Percentiles rank a stretch among this genome's conserved stretches.
These are phyloP conservation scores for Rhynchosporium secalis DNA, from an alignment of 2,329 filamentous ascomycete species.

Conservation along the genomic window DNA sequence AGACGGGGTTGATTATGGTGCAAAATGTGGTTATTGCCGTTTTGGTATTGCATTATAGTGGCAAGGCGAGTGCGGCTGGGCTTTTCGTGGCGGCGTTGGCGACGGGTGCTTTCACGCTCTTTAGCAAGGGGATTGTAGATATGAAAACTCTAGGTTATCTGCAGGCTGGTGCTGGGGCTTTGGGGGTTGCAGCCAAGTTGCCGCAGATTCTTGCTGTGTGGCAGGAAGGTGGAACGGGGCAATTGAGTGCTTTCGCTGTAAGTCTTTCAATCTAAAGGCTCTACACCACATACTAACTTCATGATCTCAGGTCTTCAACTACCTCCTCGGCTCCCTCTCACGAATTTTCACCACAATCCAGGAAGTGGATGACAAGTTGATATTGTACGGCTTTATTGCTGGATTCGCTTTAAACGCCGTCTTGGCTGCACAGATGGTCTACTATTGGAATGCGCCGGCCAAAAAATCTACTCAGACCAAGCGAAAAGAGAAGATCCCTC, in stretches of 20 bases:
- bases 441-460: slow-evolving; percentile 84
- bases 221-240: slow-evolving; percentile 83
- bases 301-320: slow-evolving; percentile 83
- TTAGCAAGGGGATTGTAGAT: slow-evolving; percentile 66
- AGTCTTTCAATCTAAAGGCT: slow-evolving; percentile 39
- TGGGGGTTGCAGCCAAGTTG: slow-evolving; percentile 87
- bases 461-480: slow-evolving; percentile 49
- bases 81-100: slow-evolving; percentile 78
- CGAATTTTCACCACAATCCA: slow-evolving; percentile 98
- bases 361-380: slow-evolving; percentile 95
- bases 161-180: slow-evolving; percentile 78
- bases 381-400: slow-evolving; percentile 90
- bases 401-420: slow-evolving; percentile 89
- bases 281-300: neutral
- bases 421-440: slow-evolving; percentile 86
- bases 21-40: slow-evolving; percentile 91
- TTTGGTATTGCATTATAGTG: slow-evolving; percentile 81
- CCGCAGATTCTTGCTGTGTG: slow-evolving; percentile 91
- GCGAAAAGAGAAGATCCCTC: slow-evolving; percentile 40
- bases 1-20: slow-evolving; percentile 86
- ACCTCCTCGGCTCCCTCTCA: slow-evolving; percentile 86
- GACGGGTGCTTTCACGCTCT: slow-evolving; percentile 67
- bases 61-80: slow-evolving; percentile 66
- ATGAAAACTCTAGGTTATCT: slow-evolving; percentile 53
- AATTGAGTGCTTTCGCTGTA: slow-evolving; percentile 95